phyloP scores from a whole-genome alignment of 768 basidiomycete genomes.

The Phallus indusiatus region DNA sequence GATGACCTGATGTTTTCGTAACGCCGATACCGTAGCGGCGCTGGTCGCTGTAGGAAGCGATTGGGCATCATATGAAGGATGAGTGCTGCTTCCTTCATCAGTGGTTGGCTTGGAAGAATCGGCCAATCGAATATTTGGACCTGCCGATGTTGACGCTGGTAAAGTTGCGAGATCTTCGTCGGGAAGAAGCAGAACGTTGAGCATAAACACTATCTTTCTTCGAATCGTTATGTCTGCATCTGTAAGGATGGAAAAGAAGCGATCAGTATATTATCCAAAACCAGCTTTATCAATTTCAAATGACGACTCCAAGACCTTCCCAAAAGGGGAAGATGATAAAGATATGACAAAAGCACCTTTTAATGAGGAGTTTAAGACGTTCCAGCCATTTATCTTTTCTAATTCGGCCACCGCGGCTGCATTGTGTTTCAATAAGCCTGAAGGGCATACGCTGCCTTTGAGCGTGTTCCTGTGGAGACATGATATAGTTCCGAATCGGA shows the following conservation, averaged over 20 bases:
- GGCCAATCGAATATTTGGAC: background rate
- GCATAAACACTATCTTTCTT: conserved; percentile 69
- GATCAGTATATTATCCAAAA: conserved; percentile 3
- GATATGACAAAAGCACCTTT: conserved; percentile 34
- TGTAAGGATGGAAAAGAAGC: conserved; percentile 19
- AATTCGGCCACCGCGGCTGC: conserved; percentile 52
- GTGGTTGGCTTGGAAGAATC: background rate
- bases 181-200: conserved; percentile 61
- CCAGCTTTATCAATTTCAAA: background rate
- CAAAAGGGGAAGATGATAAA: background rate
- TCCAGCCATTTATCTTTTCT: conserved; percentile 53
- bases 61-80: conserved; percentile 57
- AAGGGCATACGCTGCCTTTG: conserved; percentile 82
- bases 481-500: conserved; percentile 20
- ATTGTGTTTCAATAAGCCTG: conserved; percentile 72
- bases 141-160: conserved; percentile 15
- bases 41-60: conserved; percentile 55
- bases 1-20: conserved; percentile 37
- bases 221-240: conserved; percentile 74
- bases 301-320: background rate
- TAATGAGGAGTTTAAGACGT: conserved; percentile 44
- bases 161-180: conserved; percentile 15
- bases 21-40: conserved; percentile 35
- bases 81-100: background rate
- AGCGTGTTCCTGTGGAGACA: conserved; percentile 45